These are phyloP conservation scores for Hydnomerulius pinastri DNA, from an alignment of 768 basidiomycete genomes.

Conservation along the genomic window DNA sequence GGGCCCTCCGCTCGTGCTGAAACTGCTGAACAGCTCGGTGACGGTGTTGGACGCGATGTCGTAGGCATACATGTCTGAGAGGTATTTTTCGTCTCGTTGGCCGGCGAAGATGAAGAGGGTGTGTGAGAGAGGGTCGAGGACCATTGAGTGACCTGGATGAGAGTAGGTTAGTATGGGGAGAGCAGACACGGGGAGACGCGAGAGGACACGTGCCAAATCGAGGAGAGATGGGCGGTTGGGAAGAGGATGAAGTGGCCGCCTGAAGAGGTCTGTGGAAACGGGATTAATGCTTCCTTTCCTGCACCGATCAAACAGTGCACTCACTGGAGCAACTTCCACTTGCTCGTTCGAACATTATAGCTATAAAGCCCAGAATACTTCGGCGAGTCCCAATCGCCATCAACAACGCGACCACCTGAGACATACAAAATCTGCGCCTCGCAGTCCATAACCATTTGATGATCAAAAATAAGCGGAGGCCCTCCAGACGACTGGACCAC, in stretches of 20 bases:
- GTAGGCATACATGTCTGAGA: conserved; percentile 78
- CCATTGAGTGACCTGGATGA: conserved; percentile 74
- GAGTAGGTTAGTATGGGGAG: not conserved
- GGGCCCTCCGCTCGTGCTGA: conserved; percentile 62
- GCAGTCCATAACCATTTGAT: conserved; percentile 78
- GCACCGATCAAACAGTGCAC: conserved; percentile 23
- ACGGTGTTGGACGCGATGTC: conserved; percentile 59
- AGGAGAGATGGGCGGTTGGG: conserved; percentile 50
- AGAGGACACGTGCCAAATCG: conserved; percentile 52
- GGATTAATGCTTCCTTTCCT: not conserved
- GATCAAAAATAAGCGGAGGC: conserved; percentile 75
- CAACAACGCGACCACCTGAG: conserved; percentile 73
- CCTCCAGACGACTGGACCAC: conserved; percentile 65
- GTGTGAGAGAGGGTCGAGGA: conserved; percentile 60
- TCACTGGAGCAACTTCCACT: conserved; percentile 72
- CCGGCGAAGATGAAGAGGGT: conserved; percentile 76
- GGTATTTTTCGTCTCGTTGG: conserved; percentile 63
- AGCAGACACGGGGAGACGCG: not conserved
- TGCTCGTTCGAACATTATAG: conserved; percentile 63
- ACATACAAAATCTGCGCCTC: conserved; percentile 73
- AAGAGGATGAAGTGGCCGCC: conserved; percentile 13
- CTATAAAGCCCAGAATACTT: conserved; percentile 76
- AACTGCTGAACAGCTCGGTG: conserved; percentile 64
- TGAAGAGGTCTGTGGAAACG: conserved; percentile 21
- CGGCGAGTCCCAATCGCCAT: conserved; percentile 57